Conservation (phyloP, 148 eudicot species). For the Vaccinium darrowii region DNA sequence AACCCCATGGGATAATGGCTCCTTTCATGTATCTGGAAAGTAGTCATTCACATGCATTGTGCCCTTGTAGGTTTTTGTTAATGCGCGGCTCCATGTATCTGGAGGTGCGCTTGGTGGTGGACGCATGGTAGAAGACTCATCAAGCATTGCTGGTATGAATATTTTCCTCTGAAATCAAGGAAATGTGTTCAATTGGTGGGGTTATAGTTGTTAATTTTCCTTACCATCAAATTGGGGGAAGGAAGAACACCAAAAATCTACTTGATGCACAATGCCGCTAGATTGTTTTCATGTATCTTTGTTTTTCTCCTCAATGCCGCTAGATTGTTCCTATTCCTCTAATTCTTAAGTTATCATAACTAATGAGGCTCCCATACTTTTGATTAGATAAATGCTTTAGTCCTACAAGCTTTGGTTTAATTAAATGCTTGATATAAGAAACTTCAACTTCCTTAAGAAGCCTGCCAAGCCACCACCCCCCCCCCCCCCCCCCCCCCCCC, state of each 20-base stretch:
- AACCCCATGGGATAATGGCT: not conserved
- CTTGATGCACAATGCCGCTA: not conserved
- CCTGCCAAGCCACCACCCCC: too few relatives aligned
- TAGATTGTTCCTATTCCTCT: not conserved
- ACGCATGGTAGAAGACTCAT: conserved; percentile 97
- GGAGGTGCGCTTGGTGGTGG: conserved; percentile 99
- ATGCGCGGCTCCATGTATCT: conserved; percentile 96
- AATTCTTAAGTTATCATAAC: not conserved
- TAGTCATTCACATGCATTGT: conserved; percentile 1
- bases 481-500: too few relatives aligned
- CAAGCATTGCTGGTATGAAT: conserved; percentile 83
- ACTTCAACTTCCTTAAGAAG: not conserved
- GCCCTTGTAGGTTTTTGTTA: conserved; percentile 79
- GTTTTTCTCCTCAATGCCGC: not conserved
- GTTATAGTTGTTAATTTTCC: not conserved
- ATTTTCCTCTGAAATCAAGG: not conserved
- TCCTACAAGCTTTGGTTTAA: not conserved
- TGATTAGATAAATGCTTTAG: too few relatives aligned
- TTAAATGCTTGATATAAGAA: not conserved
- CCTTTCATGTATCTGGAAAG: not conserved
- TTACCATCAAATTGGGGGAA: not conserved
- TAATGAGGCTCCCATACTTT: not conserved
- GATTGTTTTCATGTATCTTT: not conserved
- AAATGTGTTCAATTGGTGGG: not conserved
- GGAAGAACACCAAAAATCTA: not conserved